Evolutionary conservation across 2,329 filamentous ascomycete species (phyloP), one percentile per base, ranked within the genome.

Genomic region (Calycina herbarum): DNA sequence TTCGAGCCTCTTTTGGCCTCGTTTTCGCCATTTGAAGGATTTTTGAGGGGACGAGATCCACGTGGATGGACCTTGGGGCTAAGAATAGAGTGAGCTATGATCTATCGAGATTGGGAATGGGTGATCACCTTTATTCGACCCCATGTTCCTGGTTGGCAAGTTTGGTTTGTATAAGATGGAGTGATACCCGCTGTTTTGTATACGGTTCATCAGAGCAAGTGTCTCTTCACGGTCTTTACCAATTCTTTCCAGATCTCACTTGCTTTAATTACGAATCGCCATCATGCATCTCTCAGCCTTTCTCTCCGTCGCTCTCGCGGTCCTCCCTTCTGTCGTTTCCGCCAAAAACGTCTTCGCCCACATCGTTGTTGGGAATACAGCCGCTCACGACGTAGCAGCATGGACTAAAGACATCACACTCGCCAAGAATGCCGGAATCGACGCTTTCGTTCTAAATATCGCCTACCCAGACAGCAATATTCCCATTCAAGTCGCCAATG

Each of bases 391-490:
- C 0, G 59, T 69, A 15, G 68, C 64, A 5, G 67, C 68, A 15
- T 71, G 61, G 45, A 67, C 68, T 27, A n/a, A 20, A 24, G 70
- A 70, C 17, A 69, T 70, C 67, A 54, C 62, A 29, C 62, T 64
- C 31, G 74, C 73, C 38, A 73, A 73, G 45, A 33, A 68, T 1
- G 66, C 77, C 1, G 78, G 77, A 3, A 77, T 77, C 61, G 75
- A 77, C 58, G 76, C 74, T 5, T 77, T 77, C 61, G 75, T 75
- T 2, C 61, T 77, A n/a, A 77, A 77, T 40, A 76, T 76, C 45
- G 75, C 73, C 17, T 68, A 68, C 0, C 63, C 3, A 71, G 74
- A 74, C 33, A 20, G 40, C 35, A 80, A 77, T 1, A 73, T 70
- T 73, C 72, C 72, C 15, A 68, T 61, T 15, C 77, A 78, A 64